phyloP scores from a whole-genome alignment of 352 stramenopile genomes.

The Globisporangium nunn region DNA sequence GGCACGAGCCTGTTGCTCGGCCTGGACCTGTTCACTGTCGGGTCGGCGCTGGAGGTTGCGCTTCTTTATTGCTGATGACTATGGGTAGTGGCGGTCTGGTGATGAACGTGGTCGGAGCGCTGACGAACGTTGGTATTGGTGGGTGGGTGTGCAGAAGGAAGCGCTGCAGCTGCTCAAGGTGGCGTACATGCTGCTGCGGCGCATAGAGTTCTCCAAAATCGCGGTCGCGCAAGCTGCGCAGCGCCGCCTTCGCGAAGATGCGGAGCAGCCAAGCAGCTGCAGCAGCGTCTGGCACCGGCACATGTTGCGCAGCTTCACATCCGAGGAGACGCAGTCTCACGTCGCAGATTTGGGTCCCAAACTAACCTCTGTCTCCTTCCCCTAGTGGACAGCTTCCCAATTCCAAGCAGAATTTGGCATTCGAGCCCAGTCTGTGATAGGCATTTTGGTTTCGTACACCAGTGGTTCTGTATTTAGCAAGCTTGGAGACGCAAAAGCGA shows the following conservation, averaged over 20 bases:
- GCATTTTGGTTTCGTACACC: not conserved
- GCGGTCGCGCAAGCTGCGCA: not conserved
- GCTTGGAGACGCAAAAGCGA: not conserved
- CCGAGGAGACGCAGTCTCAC: not conserved
- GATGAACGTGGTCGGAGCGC: not conserved
- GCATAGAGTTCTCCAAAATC: slow-evolving; percentile 13
- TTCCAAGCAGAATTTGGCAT: not conserved
- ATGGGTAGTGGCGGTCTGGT: not conserved
- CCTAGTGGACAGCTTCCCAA: not conserved
- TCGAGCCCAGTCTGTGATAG: not conserved
- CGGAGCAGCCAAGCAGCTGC: not conserved
- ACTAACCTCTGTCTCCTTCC: not conserved
- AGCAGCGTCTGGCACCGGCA: not conserved
- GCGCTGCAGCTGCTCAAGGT: slow-evolving; percentile 13
- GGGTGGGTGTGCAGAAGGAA: slow-evolving; percentile 12
- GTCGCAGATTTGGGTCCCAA: slow-evolving; percentile 6
- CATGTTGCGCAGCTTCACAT: not conserved
- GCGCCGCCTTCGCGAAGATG: not conserved
- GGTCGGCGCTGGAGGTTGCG: slow-evolving; percentile 25
- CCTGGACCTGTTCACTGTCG: slow-evolving; percentile 48
- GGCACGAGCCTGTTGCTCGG: slow-evolving; percentile 53
- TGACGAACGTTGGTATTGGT: not conserved
- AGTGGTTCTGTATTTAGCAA: not conserved
- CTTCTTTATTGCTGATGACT: too few relatives aligned
- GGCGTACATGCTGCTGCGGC: slow-evolving; percentile 18